Base-by-base conservation (phyloP, 352 stramenopile genomes). In the Pythium coloratum region DNA sequence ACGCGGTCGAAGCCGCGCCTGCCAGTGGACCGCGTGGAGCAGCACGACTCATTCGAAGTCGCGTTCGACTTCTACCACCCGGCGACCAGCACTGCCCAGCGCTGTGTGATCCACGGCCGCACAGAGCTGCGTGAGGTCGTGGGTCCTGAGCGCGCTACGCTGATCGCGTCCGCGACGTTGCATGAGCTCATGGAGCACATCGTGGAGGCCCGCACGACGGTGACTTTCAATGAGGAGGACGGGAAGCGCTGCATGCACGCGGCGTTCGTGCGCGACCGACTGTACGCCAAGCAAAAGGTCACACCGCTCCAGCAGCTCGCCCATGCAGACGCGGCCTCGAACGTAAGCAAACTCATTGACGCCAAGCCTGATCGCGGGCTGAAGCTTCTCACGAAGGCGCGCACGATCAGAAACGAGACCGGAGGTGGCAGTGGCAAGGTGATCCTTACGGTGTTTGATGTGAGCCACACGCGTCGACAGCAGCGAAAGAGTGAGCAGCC, bases 271-370 rank as follows among this genome's bases (percentile, higher is more conserved):
- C 66, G 72, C 10, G 82, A 92, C 51, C 76, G 80, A 55, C 67
- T 92, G 30, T 92, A 81, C 32, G 69, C 77, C 1, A 92, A 90
- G 63, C 76, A 89, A 44, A 92, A 92, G 55, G 71, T 51, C 3
- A 92, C 84, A 0, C 84, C 84, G 38, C 71, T 90, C 18, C 77
- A 80, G 18, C 55, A 71, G 28, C 66, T 32, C 3, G 69, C 79
- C 7, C 53, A 69, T 3, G 53, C 44, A 5, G 84, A 93, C 49
- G 34, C 64, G 0, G 42, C 42, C 10, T 54, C 51, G 0, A 93
- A 93, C 49, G 71, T 64, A 4, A 50, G 44, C 8, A 93, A 91
- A 40, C 68, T 93, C 8, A 91, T 93, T 47, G 80, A 90, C 40
- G 67, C 72, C 16, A 73, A 73, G 32, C 60, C 47, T 0, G 75